A percentile compares a stretch with the other conserved stretches of the same genome.
Evolutionary conservation across 139 green algal genomes (phyloP).

Genomic region (Ostreobium quekettii): DNA sequence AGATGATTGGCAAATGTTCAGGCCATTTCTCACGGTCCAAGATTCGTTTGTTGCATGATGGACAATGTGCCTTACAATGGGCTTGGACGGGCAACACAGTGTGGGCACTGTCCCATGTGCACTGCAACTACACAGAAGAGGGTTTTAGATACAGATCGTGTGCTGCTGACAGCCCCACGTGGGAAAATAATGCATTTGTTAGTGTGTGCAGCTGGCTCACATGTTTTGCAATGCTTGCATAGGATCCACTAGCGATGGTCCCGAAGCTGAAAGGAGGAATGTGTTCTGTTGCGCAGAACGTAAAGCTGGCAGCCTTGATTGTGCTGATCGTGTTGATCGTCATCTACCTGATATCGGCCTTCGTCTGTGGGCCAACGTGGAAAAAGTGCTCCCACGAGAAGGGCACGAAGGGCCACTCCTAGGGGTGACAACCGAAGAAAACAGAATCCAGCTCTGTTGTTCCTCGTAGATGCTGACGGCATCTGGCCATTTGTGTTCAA

Average conservation of each 20-base stretch:
- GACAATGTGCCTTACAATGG: neutral
- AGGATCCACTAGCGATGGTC: too few species aligned
- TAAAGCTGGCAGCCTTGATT: slow-evolving; percentile 40
- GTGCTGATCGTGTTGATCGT: slow-evolving; percentile 31
- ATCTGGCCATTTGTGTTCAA: too few species aligned
- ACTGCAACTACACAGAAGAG: slow-evolving; percentile 9
- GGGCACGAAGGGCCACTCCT: too few species aligned
- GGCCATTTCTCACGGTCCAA: too few species aligned
- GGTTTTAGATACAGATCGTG: neutral
- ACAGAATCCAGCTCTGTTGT: too few species aligned
- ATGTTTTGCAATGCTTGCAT: slow-evolving; percentile 1
- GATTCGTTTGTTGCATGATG: neutral
- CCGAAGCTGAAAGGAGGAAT: too few species aligned
- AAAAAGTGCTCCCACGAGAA: slow-evolving; percentile 29
- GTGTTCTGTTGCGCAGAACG: too few species aligned
- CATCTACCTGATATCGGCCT: slow-evolving; percentile 44
- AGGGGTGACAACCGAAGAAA: too few species aligned
- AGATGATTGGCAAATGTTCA: too few species aligned
- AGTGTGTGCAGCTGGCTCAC: too few species aligned
- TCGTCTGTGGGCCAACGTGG: slow-evolving; percentile 50
- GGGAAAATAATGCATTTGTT: neutral
- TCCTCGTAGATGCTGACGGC: too few species aligned
- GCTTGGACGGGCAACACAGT: neutral
- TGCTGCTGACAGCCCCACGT: neutral
- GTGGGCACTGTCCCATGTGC: neutral